Evolutionary conservation across 1,139 yeast genomes (phyloP), one percentile per base, ranked within the genome.

Genomic region (Geotrichum phurueaensis): DNA sequence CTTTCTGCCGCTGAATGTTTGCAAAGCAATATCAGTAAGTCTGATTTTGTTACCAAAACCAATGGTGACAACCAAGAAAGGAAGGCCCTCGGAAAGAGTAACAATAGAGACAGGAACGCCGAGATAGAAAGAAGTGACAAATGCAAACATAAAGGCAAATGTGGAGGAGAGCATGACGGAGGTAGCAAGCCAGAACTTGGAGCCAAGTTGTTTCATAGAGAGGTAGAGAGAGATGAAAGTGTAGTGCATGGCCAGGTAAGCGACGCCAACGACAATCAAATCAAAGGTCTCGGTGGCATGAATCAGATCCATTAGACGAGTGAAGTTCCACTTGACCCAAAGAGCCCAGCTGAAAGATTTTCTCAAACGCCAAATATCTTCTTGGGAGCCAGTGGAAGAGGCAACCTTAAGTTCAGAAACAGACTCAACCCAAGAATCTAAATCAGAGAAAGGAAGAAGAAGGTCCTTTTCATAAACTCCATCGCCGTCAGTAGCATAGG

Each of bases 31-130:
- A 33, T 85, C 79, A 0, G 97, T 89, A 66, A 92, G 81, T 33
- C 85, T 80, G 31, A 90, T 83, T 70, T 94, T 91, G 73, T 89
- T 90, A 70, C 91, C 92, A 76, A 94, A 94, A 0, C 99, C 99
- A 69, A 94, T 84, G 10, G 92, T 86, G 29, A 96, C 94, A 23
- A 92, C 96, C 69, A 94, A 80, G 74, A 94, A 94, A 29, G 99
- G 99, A 57, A 94, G 78, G 13, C 98, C 98, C 77, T 94, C 98
- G 59, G 94, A 84, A 67, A 94, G 79, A 64, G 91, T 85, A 63
- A 89, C 77, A 62, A 90, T 79, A 6, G 96, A 84, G 47, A 94
- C 87, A 47, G 73, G 72, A n/a, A 75, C 71, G 20, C 79, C 78
- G 54, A 75, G 61, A 56, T 68, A 67, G 53, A 74, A 72, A 39